phyloP scores from a whole-genome alignment of 2,329 filamentous ascomycete species.

The Penicillium hesseltinei region DNA sequence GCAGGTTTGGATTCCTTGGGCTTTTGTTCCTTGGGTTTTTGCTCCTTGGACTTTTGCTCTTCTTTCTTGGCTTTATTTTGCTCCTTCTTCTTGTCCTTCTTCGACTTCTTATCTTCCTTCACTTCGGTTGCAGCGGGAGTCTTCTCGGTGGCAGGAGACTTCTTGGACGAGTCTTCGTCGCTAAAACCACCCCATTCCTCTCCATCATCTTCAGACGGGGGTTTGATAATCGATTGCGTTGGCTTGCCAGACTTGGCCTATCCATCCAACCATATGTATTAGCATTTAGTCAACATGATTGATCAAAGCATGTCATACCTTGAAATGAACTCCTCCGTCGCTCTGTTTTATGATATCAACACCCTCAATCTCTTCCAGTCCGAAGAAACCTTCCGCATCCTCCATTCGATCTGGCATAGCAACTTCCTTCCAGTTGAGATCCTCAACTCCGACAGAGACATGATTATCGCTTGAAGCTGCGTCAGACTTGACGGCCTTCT shows the following conservation, averaged over 20 bases:
- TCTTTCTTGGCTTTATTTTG: conserved; percentile 27
- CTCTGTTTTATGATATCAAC: conserved; percentile 77
- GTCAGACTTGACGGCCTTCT: conserved; percentile 26
- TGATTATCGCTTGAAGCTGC: conserved; percentile 22
- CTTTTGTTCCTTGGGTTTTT: conserved; percentile 17
- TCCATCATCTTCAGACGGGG: conserved; percentile 31
- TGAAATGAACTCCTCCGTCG: conserved; percentile 46
- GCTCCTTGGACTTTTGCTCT: conserved; percentile 20
- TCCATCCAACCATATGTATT: conserved; percentile 4
- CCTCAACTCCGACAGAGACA: conserved; percentile 44
- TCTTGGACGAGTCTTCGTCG: conserved; percentile 45
- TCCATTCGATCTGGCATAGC: conserved; percentile 71
- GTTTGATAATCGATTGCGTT: conserved; percentile 33
- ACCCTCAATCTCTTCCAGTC: conserved; percentile 85
- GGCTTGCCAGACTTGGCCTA: conserved; percentile 37
- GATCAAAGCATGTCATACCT: conserved; percentile 29
- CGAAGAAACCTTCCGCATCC: conserved; percentile 91
- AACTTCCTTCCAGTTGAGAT: conserved; percentile 64
- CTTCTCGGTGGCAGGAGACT: conserved; percentile 10
- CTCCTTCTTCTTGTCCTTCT: conserved; percentile 15
- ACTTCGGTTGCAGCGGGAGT: conserved; percentile 12
- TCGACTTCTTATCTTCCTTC: conserved; percentile 24
- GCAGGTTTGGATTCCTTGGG: conserved; percentile 31
- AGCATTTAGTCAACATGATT: not conserved
- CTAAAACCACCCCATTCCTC: conserved; percentile 67